phyloP scores from a whole-genome alignment of 805 yeast genomes.

The Starmerella sp. region DNA sequence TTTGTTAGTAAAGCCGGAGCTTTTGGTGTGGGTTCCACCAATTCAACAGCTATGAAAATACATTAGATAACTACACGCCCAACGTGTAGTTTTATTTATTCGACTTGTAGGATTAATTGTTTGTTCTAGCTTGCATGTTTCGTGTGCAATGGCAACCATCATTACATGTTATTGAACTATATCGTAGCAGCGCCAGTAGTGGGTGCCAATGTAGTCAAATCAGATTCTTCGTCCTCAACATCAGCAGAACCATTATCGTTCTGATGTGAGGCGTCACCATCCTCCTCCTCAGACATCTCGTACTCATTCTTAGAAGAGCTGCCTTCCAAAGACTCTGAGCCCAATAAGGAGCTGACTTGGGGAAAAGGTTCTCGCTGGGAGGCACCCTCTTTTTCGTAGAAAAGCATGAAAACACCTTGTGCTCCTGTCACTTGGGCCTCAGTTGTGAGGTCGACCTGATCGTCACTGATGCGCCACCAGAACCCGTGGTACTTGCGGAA shows the following conservation, averaged over 20 bases:
- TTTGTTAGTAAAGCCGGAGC: slow-evolving; percentile 1
- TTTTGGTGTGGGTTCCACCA: slow-evolving; percentile 11
- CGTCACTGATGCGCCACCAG: slow-evolving; percentile 96
- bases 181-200: neutral
- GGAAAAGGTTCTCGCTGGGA: neutral
- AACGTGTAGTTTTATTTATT: neutral
- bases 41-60: neutral
- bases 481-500: slow-evolving; percentile 68
- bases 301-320: neutral
- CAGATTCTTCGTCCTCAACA: neutral
- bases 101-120: neutral
- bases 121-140: neutral
- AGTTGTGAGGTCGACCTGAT: slow-evolving; percentile 65
- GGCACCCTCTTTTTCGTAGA: slow-evolving; percentile 47
- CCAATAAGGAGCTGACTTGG: neutral
- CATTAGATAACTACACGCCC: neutral
- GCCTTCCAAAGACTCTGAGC: neutral
- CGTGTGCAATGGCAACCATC: neutral
- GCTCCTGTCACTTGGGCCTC: slow-evolving; percentile 70
- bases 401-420: slow-evolving; percentile 87
- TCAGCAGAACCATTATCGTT: neutral
- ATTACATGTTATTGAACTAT: neutral
- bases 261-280: neutral
- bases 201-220: neutral
- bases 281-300: neutral